Conservation (phyloP, 176 grass and related monocot species). For the Rhipidocladum racemiflorum region DNA sequence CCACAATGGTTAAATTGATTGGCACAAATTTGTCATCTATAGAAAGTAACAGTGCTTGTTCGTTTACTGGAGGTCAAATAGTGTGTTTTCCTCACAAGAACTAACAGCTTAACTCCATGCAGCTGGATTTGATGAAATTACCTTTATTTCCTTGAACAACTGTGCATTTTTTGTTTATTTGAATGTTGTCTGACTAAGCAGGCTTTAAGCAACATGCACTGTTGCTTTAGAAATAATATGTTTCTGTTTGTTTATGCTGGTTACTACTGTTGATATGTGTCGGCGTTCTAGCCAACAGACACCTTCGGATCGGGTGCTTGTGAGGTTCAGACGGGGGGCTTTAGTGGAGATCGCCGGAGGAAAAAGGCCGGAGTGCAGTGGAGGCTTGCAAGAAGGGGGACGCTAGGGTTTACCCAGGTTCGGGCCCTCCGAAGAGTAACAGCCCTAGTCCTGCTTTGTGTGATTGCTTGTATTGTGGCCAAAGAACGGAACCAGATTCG, state of each 20-base stretch:
- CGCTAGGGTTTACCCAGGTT: no score
- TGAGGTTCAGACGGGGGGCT: no score
- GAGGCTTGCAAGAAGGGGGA: no score
- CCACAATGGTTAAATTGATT: not conserved
- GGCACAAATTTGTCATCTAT: not conserved
- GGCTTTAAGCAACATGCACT: not conserved
- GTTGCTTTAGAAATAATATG: not conserved
- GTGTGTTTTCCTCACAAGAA: not conserved
- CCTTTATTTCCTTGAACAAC: not conserved
- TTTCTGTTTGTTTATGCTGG: not conserved
- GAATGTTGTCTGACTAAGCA: not conserved
- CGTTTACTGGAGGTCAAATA: not conserved
- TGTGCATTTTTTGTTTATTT: not conserved
- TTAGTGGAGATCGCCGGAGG: no score
- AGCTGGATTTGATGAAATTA: not conserved
- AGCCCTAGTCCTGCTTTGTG: no score
- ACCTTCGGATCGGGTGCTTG: no score
- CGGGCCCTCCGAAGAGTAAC: no score
- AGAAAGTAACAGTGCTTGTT: constrained; percentile 18
- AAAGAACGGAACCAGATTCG: no score
- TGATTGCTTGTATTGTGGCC: no score
- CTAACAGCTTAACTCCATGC: constrained; percentile 5
- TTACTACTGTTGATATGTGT: not conserved
- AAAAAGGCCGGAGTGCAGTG: no score
- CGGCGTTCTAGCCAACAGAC: no score